Evolutionary conservation across 345 rosid genomes (phyloP).

Genomic region (Turritis glabra): DNA sequence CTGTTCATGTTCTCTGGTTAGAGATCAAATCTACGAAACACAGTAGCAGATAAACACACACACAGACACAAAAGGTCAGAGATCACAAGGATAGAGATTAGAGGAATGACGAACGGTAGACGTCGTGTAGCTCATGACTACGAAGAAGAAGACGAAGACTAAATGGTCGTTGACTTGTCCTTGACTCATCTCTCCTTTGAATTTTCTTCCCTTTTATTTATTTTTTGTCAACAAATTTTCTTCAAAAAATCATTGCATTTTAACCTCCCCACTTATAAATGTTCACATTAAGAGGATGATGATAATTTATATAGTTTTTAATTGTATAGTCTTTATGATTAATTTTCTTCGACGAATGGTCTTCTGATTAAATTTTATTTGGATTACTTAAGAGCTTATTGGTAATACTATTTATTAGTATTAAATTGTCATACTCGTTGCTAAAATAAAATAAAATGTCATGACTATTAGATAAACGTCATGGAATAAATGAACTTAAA

Average conservation of each 20-base stretch:
- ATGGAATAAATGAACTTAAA: no score
- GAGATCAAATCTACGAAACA: conserved; percentile 17
- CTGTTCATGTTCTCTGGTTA: conserved; percentile 53
- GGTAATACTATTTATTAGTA: no score
- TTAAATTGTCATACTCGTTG: no score
- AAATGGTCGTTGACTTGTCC: conserved; percentile 30
- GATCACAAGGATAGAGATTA: conserved; percentile 14
- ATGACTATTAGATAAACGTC: no score
- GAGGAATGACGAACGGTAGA: conserved; percentile 21
- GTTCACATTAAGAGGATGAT: neutral
- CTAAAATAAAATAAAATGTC: no score
- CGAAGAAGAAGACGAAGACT: conserved; percentile 33
- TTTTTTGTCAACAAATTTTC: neutral
- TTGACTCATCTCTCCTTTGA: conserved; percentile 32
- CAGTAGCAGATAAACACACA: neutral
- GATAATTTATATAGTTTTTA: neutral
- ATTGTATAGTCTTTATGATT: neutral
- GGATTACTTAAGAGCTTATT: no score
- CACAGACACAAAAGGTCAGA: neutral
- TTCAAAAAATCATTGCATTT: neutral
- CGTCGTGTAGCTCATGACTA: conserved; percentile 25
- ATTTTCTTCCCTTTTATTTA: neutral
- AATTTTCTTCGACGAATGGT: conserved; percentile 14
- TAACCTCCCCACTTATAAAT: conserved; percentile 12
- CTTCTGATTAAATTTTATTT: no score